Evolutionary conservation across 257 asterid species (phyloP).

Genomic region (Ophiorrhiza pumila): DNA sequence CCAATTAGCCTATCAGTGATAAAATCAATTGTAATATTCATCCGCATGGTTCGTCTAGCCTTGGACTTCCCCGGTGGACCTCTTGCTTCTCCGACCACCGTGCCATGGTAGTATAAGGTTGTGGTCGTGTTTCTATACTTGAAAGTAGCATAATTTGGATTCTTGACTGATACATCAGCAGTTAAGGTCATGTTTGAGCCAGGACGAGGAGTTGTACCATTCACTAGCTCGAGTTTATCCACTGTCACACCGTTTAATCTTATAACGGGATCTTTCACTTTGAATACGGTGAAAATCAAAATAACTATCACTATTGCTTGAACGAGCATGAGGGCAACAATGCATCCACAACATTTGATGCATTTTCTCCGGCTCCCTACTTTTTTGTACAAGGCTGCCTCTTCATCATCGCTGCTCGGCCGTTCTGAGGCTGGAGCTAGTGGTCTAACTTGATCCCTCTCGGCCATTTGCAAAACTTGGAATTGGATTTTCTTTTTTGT

Average conservation of each 20-base stretch:
- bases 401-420: conserved; percentile 51
- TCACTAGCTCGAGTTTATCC: conserved; percentile 29
- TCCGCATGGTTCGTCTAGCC: conserved; percentile 67
- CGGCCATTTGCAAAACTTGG: conserved; percentile 27
- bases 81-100: conserved; percentile 64
- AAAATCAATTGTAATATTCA: conserved; percentile 70
- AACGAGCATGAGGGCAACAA: conserved; percentile 43
- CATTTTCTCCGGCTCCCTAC: conserved; percentile 32
- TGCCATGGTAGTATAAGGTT: conserved; percentile 50
- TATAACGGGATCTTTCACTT: conserved; percentile 53
- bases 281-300: conserved; percentile 71
- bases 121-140: conserved; percentile 62
- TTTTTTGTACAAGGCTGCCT: conserved; percentile 16
- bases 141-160: conserved; percentile 70
- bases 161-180: conserved; percentile 76
- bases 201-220: conserved; percentile 46
- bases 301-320: conserved; percentile 35
- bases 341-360: conserved; percentile 42
- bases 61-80: conserved; percentile 69
- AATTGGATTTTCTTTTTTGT: neutral
- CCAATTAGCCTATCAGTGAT: conserved; percentile 44
- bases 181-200: conserved; percentile 58
- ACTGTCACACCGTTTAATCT: conserved; percentile 48
- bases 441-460: conserved; percentile 62
- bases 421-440: conserved; percentile 55